Evolutionary conservation across 2,329 filamentous ascomycete species (phyloP).

Genomic region (Colletotrichum echinochloae): DNA sequence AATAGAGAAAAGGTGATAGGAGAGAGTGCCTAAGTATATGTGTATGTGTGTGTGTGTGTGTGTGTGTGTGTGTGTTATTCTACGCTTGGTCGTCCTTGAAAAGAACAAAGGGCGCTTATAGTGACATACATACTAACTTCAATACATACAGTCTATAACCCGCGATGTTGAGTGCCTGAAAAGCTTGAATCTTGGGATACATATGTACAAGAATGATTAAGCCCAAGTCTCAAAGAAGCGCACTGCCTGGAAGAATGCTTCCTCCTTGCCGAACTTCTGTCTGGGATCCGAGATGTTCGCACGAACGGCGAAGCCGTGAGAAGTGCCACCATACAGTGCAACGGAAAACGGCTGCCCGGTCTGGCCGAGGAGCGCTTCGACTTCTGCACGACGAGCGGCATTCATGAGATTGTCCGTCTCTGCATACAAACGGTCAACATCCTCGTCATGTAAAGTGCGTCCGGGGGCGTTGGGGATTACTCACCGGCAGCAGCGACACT

Average conservation of each 20-base stretch:
- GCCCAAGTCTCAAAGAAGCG: slow-evolving; percentile 75
- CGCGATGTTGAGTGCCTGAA: no score
- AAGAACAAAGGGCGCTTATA: no score
- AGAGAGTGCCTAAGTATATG: no score
- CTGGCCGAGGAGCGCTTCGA: slow-evolving; percentile 69
- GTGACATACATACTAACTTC: no score
- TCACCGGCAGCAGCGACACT: slow-evolving; percentile 72
- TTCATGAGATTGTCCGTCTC: slow-evolving; percentile 72
- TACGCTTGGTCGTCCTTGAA: no score
- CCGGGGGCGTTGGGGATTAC: slow-evolving; percentile 37
- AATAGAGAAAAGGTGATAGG: no score
- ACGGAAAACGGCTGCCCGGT: slow-evolving; percentile 73
- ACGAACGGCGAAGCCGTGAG: slow-evolving; percentile 81
- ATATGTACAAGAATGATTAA: background rate
- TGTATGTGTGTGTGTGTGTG: no score
- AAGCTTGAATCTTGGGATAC: background rate
- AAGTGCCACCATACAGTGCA: slow-evolving; percentile 74
- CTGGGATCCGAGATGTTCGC: slow-evolving; percentile 64
- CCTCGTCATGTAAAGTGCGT: background rate
- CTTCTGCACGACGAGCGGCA: slow-evolving; percentile 61
- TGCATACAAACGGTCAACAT: slow-evolving; percentile 42
- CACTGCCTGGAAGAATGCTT: slow-evolving; percentile 81
- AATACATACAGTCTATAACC: no score
- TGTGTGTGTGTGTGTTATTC: no score
- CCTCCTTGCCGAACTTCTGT: slow-evolving; percentile 79